These are phyloP conservation scores for Solanum sitiens DNA, from an alignment of 257 asterid species.

Conservation along the genomic window DNA sequence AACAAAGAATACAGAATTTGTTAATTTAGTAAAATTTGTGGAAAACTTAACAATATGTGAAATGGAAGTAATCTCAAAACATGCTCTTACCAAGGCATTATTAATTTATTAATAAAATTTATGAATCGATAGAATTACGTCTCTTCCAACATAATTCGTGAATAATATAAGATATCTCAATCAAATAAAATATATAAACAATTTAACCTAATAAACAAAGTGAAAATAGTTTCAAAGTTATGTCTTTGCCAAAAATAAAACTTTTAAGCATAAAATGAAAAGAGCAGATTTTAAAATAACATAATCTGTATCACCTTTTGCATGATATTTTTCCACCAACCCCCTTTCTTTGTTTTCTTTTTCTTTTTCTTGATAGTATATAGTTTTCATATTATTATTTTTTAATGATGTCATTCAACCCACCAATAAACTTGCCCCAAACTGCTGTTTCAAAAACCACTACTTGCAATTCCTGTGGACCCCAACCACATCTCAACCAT, in stretches of 20 bases:
- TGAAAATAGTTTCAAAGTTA: not conserved
- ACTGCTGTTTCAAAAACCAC: not conserved
- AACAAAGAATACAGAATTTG: not conserved
- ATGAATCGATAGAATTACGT: not conserved
- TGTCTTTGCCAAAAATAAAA: no score
- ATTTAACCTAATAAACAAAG: not conserved
- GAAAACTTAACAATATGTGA: no score
- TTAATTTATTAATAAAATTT: not conserved
- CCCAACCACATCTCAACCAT: conserved; percentile 6
- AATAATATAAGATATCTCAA: not conserved
- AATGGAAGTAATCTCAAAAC: not conserved
- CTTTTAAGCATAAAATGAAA: no score
- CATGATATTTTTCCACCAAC: not conserved
- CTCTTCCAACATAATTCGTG: not conserved
- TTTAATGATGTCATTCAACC: not conserved
- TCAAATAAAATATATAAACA: not conserved
- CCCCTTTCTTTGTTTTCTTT: not conserved
- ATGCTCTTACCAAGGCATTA: not conserved
- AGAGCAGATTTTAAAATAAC: no score
- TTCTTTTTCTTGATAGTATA: not conserved
- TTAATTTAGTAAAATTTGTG: not conserved
- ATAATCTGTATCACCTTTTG: not conserved
- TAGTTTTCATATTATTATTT: not conserved
- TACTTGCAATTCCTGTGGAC: not conserved
- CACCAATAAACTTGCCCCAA: conserved; percentile 4